Conservation (phyloP, 768 basidiomycete species). For the Agrocybe praecox region DNA sequence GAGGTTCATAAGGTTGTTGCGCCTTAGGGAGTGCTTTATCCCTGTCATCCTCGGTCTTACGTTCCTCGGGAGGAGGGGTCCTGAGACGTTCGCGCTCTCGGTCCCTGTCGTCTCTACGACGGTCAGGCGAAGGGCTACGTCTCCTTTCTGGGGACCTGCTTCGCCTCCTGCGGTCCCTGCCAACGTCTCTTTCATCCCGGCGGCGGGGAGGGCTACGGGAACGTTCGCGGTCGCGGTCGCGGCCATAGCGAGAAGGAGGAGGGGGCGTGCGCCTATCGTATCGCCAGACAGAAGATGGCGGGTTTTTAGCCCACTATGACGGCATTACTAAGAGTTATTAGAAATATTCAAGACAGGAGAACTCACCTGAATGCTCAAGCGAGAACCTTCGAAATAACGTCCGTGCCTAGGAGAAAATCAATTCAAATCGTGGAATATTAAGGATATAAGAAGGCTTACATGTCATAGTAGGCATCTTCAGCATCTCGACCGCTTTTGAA, state of each 20-base stretch:
- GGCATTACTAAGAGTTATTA: neutral
- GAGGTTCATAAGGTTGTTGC: conserved; percentile 62
- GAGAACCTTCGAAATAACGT: conserved; percentile 38
- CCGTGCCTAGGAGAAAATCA: conserved; percentile 30
- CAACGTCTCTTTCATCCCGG: conserved; percentile 27
- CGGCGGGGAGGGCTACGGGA: conserved; percentile 31
- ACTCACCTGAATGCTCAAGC: conserved; percentile 36
- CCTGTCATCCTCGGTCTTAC: conserved; percentile 12
- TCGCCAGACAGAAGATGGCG: conserved; percentile 39
- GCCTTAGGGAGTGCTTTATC: conserved; percentile 44
- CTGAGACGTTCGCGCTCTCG: conserved; percentile 37
- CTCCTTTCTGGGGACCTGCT: conserved; percentile 27
- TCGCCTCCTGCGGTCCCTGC: conserved; percentile 21
- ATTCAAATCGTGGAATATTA: neutral
- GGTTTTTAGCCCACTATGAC: conserved; percentile 40
- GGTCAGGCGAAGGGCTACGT: conserved; percentile 20
- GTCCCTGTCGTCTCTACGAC: conserved; percentile 22
- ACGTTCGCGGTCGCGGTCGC: conserved; percentile 30
- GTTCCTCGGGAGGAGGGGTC: conserved; percentile 38
- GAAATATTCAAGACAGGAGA: neutral
- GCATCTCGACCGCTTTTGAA: conserved; percentile 37
- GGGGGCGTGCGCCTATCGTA: conserved; percentile 33
- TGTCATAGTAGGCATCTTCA: conserved; percentile 40
- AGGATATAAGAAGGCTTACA: conserved; percentile 23
- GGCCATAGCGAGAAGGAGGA: conserved; percentile 17